Conservation (phyloP, 2,329 filamentous ascomycete genomes). For the Pestalotiopsis sp. region DNA sequence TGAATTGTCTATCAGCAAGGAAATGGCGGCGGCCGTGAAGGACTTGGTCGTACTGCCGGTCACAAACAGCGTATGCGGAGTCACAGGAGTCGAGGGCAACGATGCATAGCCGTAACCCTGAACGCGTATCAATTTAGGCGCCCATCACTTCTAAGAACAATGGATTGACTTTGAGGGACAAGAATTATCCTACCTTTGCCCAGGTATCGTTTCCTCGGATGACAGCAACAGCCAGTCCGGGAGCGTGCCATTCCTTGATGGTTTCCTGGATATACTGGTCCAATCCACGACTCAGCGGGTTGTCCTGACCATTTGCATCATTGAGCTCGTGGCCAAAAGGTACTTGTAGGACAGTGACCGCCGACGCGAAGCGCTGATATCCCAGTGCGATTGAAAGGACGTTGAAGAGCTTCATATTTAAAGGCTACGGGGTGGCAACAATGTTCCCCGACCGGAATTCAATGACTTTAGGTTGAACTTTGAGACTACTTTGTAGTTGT, state of each 20-base stretch:
- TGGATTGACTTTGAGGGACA: not conserved
- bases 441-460: too few relatives aligned
- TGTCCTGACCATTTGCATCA: too few relatives aligned
- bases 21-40: constrained; percentile 50
- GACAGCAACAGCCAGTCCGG: constrained; percentile 43
- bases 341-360: too few relatives aligned
- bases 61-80: constrained; percentile 54
- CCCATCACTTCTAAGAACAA: not conserved
- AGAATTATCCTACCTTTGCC: constrained; percentile 28
- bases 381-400: too few relatives aligned
- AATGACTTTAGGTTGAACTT: too few relatives aligned
- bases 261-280: constrained; percentile 25
- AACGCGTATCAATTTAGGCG: constrained; percentile 14
- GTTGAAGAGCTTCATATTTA: too few relatives aligned
- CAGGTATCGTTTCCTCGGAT: constrained; percentile 38
- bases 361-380: too few relatives aligned
- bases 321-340: too few relatives aligned
- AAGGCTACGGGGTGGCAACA: too few relatives aligned
- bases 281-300: not conserved
- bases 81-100: constrained; percentile 37
- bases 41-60: constrained; percentile 59
- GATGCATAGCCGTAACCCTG: constrained; percentile 40
- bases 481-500: too few relatives aligned
- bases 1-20: constrained; percentile 49
- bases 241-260: constrained; percentile 39